Evolutionary conservation across 441 rosid genomes (phyloP).

Genomic region (Pelargonium fulgidum): DNA sequence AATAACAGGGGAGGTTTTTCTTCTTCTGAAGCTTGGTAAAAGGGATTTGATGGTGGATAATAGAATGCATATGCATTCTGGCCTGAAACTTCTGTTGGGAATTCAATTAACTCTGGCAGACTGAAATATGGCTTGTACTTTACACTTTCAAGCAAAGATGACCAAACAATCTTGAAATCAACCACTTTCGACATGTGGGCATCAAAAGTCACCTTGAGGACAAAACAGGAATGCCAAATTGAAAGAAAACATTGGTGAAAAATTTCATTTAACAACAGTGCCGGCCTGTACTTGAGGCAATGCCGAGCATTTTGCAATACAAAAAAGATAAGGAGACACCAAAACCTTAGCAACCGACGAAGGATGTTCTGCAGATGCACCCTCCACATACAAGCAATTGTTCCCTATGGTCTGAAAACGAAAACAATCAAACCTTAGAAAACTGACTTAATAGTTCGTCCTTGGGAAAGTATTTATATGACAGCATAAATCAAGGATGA

Average conservation of each 20-base stretch:
- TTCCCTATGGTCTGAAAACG: conserved; percentile 47
- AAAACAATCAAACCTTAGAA: conserved; percentile 16
- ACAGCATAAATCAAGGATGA: conserved; percentile 13
- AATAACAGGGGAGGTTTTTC: conserved; percentile 80
- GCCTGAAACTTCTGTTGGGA: conserved; percentile 76
- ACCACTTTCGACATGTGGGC: conserved; percentile 33
- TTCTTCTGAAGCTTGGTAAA: conserved; percentile 48
- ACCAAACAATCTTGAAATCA: conserved; percentile 67
- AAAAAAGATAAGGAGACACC: neutral
- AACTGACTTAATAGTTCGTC: conserved; percentile 15
- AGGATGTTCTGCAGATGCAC: conserved; percentile 69
- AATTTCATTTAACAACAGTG: neutral
- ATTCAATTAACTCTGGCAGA: conserved; percentile 76
- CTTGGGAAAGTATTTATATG: conserved; percentile 3
- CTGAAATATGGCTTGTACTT: conserved; percentile 62
- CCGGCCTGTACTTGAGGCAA: neutral
- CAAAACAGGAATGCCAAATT: neutral
- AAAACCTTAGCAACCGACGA: conserved; percentile 80
- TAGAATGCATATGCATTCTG: conserved; percentile 77
- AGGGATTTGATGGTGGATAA: conserved; percentile 70
- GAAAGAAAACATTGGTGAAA: neutral
- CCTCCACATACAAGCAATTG: conserved; percentile 62
- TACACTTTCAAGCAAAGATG: conserved; percentile 63
- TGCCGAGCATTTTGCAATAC: neutral
- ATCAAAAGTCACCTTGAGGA: conserved; percentile 60